Conservation (phyloP, 73 alveolate genomes). For the Tetrahymena elliotti region DNA sequence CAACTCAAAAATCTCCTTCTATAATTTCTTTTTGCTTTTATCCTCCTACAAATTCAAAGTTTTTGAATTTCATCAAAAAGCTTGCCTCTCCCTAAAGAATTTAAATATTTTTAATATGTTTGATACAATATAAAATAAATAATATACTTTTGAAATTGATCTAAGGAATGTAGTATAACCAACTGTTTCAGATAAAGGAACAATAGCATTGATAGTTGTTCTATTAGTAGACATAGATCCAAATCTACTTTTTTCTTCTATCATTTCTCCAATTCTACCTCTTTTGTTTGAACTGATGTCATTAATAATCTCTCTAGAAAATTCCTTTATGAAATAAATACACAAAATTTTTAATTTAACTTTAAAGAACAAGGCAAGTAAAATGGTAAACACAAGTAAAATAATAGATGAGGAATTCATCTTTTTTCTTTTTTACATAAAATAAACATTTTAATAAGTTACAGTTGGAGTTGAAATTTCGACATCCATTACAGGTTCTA, state of each 20-base stretch:
- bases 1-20: neutral
- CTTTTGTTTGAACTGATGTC: neutral
- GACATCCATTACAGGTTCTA: neutral
- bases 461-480: neutral
- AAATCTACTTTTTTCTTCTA: neutral
- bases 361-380: too few species aligned
- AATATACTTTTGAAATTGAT: neutral
- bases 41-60: neutral
- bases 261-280: neutral
- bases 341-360: too few species aligned
- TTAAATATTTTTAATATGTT: neutral
- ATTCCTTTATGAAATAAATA: too few species aligned
- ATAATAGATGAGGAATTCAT: too few species aligned
- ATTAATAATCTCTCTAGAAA: neutral
- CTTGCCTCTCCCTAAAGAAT: neutral
- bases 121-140: neutral
- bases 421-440: neutral
- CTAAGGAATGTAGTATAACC: neutral
- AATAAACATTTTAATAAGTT: neutral
- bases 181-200: neutral
- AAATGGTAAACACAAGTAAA: too few species aligned
- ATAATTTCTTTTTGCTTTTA: neutral
- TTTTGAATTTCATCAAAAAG: neutral
- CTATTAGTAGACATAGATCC: neutral
- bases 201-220: neutral